These are phyloP conservation scores for Meripilus lineatus DNA, from an alignment of 1,284 basidiomycete species.

Conservation along the genomic window DNA sequence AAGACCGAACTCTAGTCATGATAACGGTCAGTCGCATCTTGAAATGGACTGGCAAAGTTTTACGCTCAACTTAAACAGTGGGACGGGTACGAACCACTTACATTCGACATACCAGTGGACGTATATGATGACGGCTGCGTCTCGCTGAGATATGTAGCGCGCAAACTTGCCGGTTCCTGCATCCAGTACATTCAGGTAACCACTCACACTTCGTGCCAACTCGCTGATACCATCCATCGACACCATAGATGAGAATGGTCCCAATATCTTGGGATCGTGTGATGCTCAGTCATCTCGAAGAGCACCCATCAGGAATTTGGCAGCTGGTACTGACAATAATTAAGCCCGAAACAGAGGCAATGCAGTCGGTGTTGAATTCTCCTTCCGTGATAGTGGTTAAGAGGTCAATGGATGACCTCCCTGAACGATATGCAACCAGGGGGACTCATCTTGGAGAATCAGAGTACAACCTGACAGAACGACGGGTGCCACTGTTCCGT, in stretches of 20 bases:
- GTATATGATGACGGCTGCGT: constrained; percentile 59
- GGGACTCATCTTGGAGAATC: too few species aligned
- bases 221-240: constrained; percentile 8
- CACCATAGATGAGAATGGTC: constrained; percentile 52
- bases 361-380: too few species aligned
- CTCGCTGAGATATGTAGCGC: constrained; percentile 59
- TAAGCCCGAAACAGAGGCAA: too few species aligned
- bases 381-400: too few species aligned
- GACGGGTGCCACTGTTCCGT: too few species aligned
- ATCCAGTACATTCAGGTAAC: constrained; percentile 70
- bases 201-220: constrained; percentile 10
- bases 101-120: constrained; percentile 71
- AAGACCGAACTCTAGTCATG: constrained; percentile 55
- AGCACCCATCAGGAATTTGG: constrained; percentile 64
- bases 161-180: constrained; percentile 65
- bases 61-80: constrained; percentile 38
- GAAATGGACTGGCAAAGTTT: constrained; percentile 1
- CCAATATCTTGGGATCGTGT: constrained; percentile 65
- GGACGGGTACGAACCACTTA: constrained; percentile 65
- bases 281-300: constrained; percentile 68
- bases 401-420: too few species aligned
- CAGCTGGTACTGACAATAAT: constrained; percentile 44
- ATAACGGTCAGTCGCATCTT: constrained; percentile 42
- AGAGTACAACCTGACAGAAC: too few species aligned
- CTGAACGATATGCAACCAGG: too few species aligned